phyloP scores from a whole-genome alignment of 495 filamentous ascomycete species.

The Aspergillus funiculosus region DNA sequence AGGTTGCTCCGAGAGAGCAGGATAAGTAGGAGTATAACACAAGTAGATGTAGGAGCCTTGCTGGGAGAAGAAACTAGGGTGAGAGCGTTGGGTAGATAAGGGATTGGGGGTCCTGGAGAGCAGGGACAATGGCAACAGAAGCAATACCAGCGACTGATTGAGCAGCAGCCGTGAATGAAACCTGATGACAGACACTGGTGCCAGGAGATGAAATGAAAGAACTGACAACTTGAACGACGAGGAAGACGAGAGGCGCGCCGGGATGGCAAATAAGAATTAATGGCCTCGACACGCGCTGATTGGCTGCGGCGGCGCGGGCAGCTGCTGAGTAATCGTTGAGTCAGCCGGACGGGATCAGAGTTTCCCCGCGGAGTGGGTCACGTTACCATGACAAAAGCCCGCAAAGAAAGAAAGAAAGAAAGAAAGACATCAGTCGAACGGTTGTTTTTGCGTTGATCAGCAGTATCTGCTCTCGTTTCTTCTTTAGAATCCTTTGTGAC shows the following conservation, averaged over 20 bases:
- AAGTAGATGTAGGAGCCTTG: too few relatives aligned
- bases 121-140: background rate
- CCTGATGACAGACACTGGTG: background rate
- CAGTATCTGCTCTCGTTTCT: background rate
- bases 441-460: background rate
- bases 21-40: too few relatives aligned
- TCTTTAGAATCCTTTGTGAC: background rate
- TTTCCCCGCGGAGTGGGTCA: conserved; percentile 38
- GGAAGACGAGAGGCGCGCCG: conserved; percentile 22
- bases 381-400: conserved; percentile 38
- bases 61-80: background rate
- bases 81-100: background rate
- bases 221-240: conserved; percentile 1
- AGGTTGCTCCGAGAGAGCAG: background rate
- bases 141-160: background rate
- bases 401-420: conserved; percentile 15
- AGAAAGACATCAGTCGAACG: conserved; percentile 1
- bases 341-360: conserved; percentile 32
- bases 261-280: conserved; percentile 38
- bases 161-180: conserved; percentile 1
- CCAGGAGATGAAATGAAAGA: background rate
- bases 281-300: conserved; percentile 35
- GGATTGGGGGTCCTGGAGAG: background rate
- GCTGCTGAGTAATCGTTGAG: conserved; percentile 22
- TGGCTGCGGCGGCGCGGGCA: conserved; percentile 24